Evolutionary conservation across 164 flowering plant genomes (phyloP).

Genomic region (Magnolia changhungtana): DNA sequence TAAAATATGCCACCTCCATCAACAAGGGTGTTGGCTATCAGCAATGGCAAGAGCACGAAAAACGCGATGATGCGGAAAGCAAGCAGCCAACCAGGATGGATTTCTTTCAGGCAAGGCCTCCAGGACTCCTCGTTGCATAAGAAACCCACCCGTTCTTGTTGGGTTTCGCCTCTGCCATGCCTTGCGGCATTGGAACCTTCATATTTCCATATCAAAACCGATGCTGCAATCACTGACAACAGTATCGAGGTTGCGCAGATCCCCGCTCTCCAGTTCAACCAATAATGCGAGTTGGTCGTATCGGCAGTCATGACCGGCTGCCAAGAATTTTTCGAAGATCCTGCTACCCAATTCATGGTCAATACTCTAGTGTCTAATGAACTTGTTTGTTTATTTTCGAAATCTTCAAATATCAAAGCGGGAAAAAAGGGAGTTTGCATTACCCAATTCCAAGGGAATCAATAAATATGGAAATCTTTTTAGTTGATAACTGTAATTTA

Average conservation of each 20-base stretch:
- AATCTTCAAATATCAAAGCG: not conserved
- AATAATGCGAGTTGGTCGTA: conserved; percentile 61
- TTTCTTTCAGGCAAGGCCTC: conserved; percentile 70
- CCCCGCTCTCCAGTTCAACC: conserved; percentile 84
- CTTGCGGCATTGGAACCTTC: conserved; percentile 37
- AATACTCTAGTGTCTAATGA: not conserved
- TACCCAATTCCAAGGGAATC: not conserved
- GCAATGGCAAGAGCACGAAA: conserved; percentile 46
- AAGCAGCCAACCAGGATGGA: conserved; percentile 88
- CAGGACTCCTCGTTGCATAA: conserved; percentile 80
- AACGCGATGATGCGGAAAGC: conserved; percentile 67
- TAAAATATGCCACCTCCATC: conserved; percentile 70
- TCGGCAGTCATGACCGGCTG: conserved; percentile 57
- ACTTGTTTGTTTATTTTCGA: not conserved
- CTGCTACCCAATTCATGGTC: conserved; percentile 57
- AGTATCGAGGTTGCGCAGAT: conserved; percentile 62
- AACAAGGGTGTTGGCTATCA: conserved; percentile 39
- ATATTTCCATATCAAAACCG: conserved; percentile 51
- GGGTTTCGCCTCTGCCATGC: conserved; percentile 18
- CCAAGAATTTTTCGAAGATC: conserved; percentile 53
- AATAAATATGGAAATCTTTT: not conserved
- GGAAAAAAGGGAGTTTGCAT: not conserved
- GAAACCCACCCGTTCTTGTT: conserved; percentile 27
- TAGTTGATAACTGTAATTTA: too few species aligned
- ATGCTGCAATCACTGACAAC: conserved; percentile 35